Conservation (phyloP, 306 rosid species). For the Abrus precatorius region DNA sequence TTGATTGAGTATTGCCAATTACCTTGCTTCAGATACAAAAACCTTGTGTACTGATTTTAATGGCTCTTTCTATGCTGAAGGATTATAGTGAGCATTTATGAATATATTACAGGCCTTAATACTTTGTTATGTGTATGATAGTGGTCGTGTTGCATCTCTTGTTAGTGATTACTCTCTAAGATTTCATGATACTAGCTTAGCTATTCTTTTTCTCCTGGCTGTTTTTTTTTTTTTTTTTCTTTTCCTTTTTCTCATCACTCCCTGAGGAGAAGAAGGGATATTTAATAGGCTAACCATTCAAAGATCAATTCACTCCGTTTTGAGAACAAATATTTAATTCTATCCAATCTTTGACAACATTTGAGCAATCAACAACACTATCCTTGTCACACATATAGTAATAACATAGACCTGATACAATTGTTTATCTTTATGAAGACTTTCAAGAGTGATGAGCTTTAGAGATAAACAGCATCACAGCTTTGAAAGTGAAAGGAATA, state of each 20-base stretch:
- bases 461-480: neutral
- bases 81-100: constrained; percentile 35
- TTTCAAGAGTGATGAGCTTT: constrained; percentile 14
- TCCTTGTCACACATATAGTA: constrained; percentile 4
- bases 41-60: constrained; percentile 40
- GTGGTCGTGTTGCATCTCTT: constrained; percentile 11
- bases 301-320: constrained; percentile 8
- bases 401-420: neutral
- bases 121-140: neutral
- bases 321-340: neutral
- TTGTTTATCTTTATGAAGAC: constrained; percentile 1
- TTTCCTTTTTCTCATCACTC: neutral
- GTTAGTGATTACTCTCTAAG: constrained; percentile 15
- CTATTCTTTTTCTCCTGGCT: neutral
- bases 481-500: constrained; percentile 8
- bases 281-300: neutral
- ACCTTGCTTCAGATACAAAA: constrained; percentile 5
- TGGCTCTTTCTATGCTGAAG: constrained; percentile 19
- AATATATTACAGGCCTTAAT: constrained; percentile 16
- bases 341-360: neutral
- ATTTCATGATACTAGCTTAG: constrained; percentile 2
- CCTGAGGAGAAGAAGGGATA: neutral
- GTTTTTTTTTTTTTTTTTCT: neutral
- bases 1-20: constrained; percentile 32
- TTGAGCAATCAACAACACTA: neutral